Conservation (phyloP, 495 filamentous ascomycete genomes). For the Penicillium manginii region DNA sequence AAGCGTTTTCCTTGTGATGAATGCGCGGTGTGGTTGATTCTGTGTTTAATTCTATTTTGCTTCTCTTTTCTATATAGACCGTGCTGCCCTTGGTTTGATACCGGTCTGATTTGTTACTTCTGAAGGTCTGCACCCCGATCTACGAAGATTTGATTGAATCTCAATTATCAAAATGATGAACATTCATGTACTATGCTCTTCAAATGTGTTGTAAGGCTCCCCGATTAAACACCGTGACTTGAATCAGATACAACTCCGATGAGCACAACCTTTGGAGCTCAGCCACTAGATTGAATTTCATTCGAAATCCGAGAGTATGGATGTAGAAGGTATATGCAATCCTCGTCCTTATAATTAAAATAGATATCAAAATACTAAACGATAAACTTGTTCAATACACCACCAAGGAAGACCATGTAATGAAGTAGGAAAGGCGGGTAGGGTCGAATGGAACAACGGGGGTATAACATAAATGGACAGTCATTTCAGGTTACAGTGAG, state of each 20-base stretch:
- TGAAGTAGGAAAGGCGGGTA: neutral
- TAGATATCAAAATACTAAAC: neutral
- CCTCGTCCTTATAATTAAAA: neutral
- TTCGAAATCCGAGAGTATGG: neutral
- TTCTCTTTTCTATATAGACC: constrained; percentile 6
- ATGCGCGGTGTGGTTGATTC: neutral
- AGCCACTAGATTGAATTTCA: neutral
- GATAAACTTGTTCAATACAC: constrained; percentile 2
- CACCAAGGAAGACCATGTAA: constrained; percentile 7
- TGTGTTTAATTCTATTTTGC: neutral
- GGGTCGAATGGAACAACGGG: neutral
- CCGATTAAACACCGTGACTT: too few relatives aligned
- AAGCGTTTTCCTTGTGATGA: constrained; percentile 6
- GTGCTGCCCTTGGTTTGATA: constrained; percentile 3
- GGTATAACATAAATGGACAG: constrained; percentile 1
- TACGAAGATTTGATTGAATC: constrained; percentile 17
- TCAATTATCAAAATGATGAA: too few relatives aligned
- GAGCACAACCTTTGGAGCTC: neutral
- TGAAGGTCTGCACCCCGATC: constrained; percentile 16
- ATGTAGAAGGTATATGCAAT: neutral
- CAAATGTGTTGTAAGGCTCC: too few relatives aligned
- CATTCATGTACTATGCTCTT: too few relatives aligned
- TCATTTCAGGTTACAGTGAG: neutral
- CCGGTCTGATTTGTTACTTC: constrained; percentile 10
- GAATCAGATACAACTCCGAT: too few relatives aligned